Conservation (phyloP, 495 filamentous ascomycete species). For the Xylaria longipes region DNA sequence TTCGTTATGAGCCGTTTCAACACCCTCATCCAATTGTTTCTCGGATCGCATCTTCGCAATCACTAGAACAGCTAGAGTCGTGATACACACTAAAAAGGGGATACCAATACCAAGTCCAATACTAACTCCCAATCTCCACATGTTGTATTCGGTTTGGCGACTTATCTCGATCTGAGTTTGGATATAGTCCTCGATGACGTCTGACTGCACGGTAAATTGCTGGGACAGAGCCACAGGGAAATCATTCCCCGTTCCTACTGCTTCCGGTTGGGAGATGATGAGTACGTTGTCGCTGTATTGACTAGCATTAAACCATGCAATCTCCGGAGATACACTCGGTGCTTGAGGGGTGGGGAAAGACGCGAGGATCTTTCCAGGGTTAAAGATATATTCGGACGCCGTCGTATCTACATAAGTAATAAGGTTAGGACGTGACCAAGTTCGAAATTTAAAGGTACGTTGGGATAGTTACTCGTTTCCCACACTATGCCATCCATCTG, state of each 20-base stretch:
- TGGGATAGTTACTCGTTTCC: neutral
- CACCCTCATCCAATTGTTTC: neutral
- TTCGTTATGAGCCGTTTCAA: neutral
- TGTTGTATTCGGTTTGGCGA: conserved; percentile 16
- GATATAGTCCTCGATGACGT: neutral
- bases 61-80: neutral
- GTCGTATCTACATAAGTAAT: neutral
- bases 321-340: neutral
- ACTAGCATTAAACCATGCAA: conserved; percentile 5
- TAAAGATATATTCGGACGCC: neutral
- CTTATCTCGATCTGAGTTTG: conserved; percentile 2
- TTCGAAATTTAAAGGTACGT: neutral
- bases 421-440: neutral
- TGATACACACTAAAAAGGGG: conserved; percentile 20
- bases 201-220: conserved; percentile 4
- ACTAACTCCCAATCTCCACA: neutral
- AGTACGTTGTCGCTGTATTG: neutral
- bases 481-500: neutral
- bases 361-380: neutral
- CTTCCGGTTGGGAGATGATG: neutral
- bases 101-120: conserved; percentile 16
- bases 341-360: conserved; percentile 12
- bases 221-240: neutral
- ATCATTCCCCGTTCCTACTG: neutral
- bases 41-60: neutral